Base-by-base conservation (phyloP, 345 rosid species). In the Moricandia arvensis region DNA sequence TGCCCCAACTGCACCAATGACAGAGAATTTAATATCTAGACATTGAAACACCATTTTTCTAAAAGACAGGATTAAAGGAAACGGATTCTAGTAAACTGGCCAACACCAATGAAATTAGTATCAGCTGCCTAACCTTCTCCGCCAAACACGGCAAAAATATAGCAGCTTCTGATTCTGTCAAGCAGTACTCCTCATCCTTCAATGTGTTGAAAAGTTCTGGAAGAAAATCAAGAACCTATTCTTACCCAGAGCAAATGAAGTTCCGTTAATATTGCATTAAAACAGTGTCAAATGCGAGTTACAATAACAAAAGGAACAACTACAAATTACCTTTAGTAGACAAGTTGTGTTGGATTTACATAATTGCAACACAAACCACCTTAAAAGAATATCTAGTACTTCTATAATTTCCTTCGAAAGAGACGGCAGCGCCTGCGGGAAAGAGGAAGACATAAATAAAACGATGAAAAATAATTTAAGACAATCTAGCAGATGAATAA, bases 121-220 rank as follows among this genome's bases (percentile, higher is more conserved):
- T 73, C 69, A 61, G 51, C 51, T 18, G 75, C 21, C 57, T 64
- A 67, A 88, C 99, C 98, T 92, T 95, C 82, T 95, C 99, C 15
- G 84, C 79, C 85, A 95, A 87, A 85, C 98, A 95, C 59, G 99
- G 98, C 73, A 95, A 86, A 85, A 95, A 93, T 79, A 95, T 81
- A 10, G 99, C 91, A 51, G 99, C 98, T 86, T 95, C 99, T 47
- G 97, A 76, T 86, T 95, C 99, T n/a, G 93, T 88, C 84, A 92
- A 82, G 63, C 76, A 59, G 80, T 95, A 92, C 34, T 80, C 88
- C 74, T 89, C 96, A 77, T 86, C 90, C 87, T 81, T 85, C 74
- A 95, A 85, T 71, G 83, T 73, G 82, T 88, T 88, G 80, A 92
- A 92, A 81, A 95, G 97, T 78, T 89, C 96, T 27, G 96, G 90